Evolutionary conservation across 129 eudicot species (phyloP), one percentile per base, ranked within the genome.

Genomic region (carrot (Daucus carota)): DNA sequence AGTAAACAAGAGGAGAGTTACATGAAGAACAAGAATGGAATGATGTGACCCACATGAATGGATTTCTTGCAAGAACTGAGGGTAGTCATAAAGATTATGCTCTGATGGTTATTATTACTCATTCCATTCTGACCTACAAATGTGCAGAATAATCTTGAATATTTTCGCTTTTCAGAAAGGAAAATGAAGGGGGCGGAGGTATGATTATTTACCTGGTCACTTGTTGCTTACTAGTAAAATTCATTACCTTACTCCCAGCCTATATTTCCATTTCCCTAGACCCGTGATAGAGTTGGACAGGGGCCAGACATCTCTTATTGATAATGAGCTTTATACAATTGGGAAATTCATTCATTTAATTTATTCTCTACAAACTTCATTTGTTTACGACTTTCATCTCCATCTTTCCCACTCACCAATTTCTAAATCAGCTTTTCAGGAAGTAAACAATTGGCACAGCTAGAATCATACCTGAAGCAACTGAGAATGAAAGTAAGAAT

Each of bases 211-310:
- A 57, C 65, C 32, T 24, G 5, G 2, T 57, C 32, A 17, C 24
- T 34, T 33, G 72, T 34, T 67, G 43, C 43, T 67, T 67, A 32
- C 72, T 67, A 67, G 41, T 8, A 32, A 38, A 66, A 67, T 38
- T 67, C 44, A 33, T 67, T 67, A 67, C 72, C 72, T 67, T 8
- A 33, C 72, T 67, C 45, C 72, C 72, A 33, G 63, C 63, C 65
- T 57, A 57, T 57, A 57, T 24, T 54, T 54, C 29, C 62, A 9
- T 22, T 54, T 54, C 16, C 32, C 65, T n/a, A 57, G 32, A 57
- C 15, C 65, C 31, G 32, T 9, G 16, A 24, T 57, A 68, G 73
- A 36, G 45, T 36, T 68, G 73, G 34, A 36, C 41, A 68, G 22
- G n/a, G 42, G 38, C 69, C n/a, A 34, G 29, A 68, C 65, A 57